Evolutionary conservation across 495 filamentous ascomycete genomes (phyloP).

Genomic region (Hypoxylon subgilvum): DNA sequence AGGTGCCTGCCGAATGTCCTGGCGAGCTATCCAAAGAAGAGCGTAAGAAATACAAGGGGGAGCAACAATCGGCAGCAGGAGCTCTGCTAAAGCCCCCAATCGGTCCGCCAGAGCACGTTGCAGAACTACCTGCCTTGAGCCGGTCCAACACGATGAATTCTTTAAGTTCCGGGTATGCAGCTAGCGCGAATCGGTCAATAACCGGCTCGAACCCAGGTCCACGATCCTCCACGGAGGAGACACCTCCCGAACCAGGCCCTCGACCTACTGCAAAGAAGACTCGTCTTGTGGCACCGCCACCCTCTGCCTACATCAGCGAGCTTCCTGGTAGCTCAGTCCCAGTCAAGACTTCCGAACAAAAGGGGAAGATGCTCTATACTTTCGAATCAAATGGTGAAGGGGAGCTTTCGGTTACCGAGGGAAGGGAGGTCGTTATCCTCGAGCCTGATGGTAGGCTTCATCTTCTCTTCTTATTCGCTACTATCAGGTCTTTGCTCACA

Average conservation of each 20-base stretch:
- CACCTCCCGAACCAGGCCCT: constrained; percentile 46
- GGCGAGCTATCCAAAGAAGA: constrained; percentile 93
- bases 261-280: constrained; percentile 59
- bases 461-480: background rate
- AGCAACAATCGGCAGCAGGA: constrained; percentile 80
- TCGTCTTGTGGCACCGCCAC: constrained; percentile 85
- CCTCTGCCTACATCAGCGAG: constrained; percentile 74
- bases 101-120: constrained; percentile 47
- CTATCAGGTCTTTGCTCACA: constrained; percentile 7
- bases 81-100: constrained; percentile 52
- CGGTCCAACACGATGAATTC: constrained; percentile 93
- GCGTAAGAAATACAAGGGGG: constrained; percentile 85
- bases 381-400: constrained; percentile 81
- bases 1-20: constrained; percentile 93
- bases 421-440: constrained; percentile 74
- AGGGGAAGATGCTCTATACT: constrained; percentile 85
- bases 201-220: constrained; percentile 56
- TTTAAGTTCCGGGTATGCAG: constrained; percentile 84
- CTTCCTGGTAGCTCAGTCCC: constrained; percentile 57
- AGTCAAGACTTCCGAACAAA: constrained; percentile 57
- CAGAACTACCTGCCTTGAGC: constrained; percentile 64
- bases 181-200: constrained; percentile 76
- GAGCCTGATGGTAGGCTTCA: constrained; percentile 81
- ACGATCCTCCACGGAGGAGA: constrained; percentile 55
- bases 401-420: constrained; percentile 80